Conservation (phyloP, 371 early-diverging fungal species). For the Syncephalastrum contaminatum region DNA sequence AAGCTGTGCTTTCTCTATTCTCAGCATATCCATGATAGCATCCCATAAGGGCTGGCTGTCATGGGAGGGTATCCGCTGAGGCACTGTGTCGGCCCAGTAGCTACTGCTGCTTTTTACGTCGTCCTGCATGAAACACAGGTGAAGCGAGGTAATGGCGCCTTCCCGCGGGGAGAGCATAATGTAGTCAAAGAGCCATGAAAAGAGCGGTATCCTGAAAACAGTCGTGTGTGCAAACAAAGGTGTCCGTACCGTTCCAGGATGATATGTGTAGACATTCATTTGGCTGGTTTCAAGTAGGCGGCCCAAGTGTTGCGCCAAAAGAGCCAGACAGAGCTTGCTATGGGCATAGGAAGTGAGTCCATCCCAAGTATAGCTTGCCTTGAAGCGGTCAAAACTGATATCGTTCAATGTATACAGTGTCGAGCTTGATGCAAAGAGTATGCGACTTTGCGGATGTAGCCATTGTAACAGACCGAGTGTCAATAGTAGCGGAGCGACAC, state of each 20-base stretch:
- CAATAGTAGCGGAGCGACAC: conserved; percentile 31
- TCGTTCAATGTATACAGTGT: conserved; percentile 29
- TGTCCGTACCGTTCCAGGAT: conserved; percentile 48
- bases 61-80: conserved; percentile 7
- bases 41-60: no score
- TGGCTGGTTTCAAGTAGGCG: not conserved
- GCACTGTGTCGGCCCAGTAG: conserved; percentile 15
- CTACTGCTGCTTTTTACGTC: conserved; percentile 2
- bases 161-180: conserved; percentile 46
- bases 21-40: no score
- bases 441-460: conserved; percentile 22
- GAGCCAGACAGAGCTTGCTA: conserved; percentile 37
- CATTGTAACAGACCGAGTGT: conserved; percentile 29
- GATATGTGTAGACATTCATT: conserved; percentile 20
- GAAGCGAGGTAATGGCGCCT: conserved; percentile 36
- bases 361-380: conserved; percentile 17
- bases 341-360: conserved; percentile 42
- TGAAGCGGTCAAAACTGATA: conserved; percentile 15
- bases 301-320: conserved; percentile 17
- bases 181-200: conserved; percentile 28
- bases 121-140: conserved; percentile 19
- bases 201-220: conserved; percentile 24
- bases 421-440: conserved; percentile 47
- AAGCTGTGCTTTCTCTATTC: no score
- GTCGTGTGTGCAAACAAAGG: conserved; percentile 35